Evolutionary conservation across 2,329 filamentous ascomycete species (phyloP).

Genomic region (Dactylonectria macrodidyma): DNA sequence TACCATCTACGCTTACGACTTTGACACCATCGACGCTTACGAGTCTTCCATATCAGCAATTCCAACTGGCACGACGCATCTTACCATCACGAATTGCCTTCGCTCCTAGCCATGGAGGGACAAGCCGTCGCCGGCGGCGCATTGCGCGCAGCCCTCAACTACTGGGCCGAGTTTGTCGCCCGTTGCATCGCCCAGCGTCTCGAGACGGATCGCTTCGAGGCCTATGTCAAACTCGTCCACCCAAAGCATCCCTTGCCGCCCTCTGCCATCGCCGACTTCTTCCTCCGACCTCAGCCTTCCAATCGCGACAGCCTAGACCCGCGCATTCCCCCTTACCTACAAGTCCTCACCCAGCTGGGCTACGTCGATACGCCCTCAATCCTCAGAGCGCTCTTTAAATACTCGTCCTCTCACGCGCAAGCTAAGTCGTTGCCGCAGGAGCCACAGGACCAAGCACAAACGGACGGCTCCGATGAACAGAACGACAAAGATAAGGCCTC

Average conservation of each 20-base stretch:
- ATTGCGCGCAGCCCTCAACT: constrained; percentile 50
- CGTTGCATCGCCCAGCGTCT: constrained; percentile 67
- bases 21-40: background rate
- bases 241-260: constrained; percentile 67
- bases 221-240: constrained; percentile 65
- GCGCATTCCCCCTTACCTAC: constrained; percentile 71
- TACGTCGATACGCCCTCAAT: constrained; percentile 70
- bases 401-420: constrained; percentile 66
- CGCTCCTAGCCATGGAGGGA: constrained; percentile 46
- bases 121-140: constrained; percentile 38
- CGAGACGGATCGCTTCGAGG: constrained; percentile 67
- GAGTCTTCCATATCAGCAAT: too few species aligned
- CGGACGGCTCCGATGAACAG: constrained; percentile 42
- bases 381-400: constrained; percentile 69
- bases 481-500: constrained; percentile 39
- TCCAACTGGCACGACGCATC: background rate
- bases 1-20: background rate
- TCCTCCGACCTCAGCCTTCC: constrained; percentile 67
- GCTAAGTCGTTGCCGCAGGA: constrained; percentile 39
- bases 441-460: constrained; percentile 29
- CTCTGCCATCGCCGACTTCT: constrained; percentile 68
- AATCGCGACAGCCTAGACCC: constrained; percentile 70
- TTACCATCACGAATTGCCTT: background rate
- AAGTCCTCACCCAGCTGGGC: constrained; percentile 66
- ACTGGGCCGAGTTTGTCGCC: constrained; percentile 68